Conservation (phyloP, 768 basidiomycete species). For the Kondoa malvinella region DNA sequence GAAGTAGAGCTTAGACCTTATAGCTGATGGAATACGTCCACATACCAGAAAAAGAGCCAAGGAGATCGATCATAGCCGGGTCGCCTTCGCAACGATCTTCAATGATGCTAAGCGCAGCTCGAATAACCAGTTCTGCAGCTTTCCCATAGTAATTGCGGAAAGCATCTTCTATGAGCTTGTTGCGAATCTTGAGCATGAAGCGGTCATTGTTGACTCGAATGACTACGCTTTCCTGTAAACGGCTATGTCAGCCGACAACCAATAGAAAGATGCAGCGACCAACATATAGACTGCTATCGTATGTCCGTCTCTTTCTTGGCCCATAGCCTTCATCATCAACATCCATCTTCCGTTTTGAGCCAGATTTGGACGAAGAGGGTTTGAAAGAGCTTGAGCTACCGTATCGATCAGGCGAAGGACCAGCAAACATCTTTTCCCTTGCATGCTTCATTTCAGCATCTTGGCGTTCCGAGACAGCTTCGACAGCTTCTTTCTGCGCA, state of each 20-base stretch:
- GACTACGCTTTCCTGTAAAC: background rate
- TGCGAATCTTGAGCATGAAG: background rate
- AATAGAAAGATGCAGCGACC: too few species aligned
- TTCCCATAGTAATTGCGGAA: background rate
- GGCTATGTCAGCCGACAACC: too few species aligned
- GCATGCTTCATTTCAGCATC: background rate
- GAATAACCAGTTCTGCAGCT: conserved; percentile 3
- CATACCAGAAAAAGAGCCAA: background rate
- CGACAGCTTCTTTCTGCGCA: background rate
- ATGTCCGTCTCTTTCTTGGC: background rate
- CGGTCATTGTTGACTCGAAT: conserved; percentile 3
- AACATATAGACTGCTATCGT: background rate
- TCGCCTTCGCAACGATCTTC: background rate
- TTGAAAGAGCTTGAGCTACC: background rate
- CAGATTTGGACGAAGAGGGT: background rate
- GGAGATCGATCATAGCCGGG: background rate
- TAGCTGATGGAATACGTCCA: background rate
- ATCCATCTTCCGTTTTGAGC: background rate
- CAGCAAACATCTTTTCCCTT: background rate
- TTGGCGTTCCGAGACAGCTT: background rate
- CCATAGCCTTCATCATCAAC: background rate
- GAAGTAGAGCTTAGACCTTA: background rate
- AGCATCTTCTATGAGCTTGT: background rate
- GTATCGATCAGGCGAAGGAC: background rate
- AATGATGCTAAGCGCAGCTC: background rate